phyloP scores from a whole-genome alignment of 2,329 filamentous ascomycete species.

The Ilyonectria mors-panacis region DNA sequence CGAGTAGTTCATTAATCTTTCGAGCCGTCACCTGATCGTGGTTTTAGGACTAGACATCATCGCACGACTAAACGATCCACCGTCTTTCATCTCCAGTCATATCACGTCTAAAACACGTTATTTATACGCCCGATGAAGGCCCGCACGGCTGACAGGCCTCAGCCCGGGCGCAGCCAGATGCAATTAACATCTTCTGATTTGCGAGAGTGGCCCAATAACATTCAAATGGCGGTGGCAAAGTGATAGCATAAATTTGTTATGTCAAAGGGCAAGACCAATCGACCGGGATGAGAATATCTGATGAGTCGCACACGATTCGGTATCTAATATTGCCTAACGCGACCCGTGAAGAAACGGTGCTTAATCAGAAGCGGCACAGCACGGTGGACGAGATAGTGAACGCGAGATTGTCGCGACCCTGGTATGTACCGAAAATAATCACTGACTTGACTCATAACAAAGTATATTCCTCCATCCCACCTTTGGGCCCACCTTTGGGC shows the following conservation, averaged over 20 bases:
- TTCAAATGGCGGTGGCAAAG: conserved; percentile 23
- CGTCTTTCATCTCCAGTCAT: conserved; percentile 20
- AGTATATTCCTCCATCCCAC: no score
- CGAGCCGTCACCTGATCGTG: conserved; percentile 24
- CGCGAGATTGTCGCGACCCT: no score
- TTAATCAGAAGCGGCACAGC: no score
- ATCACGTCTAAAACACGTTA: conserved; percentile 32
- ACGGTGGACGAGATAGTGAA: no score
- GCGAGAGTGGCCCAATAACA: conserved; percentile 32
- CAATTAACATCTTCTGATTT: conserved; percentile 44
- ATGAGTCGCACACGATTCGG: no score
- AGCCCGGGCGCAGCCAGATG: conserved; percentile 29
- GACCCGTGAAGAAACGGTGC: no score
- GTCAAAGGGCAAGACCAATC: background rate
- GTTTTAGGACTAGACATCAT: background rate
- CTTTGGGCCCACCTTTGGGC: no score
- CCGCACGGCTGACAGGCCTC: conserved; percentile 17
- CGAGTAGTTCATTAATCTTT: background rate
- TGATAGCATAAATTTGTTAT: conserved; percentile 7
- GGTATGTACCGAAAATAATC: no score
- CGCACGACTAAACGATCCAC: background rate
- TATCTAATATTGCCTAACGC: no score
- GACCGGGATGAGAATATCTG: no score
- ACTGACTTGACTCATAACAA: no score
- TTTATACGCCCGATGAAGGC: conserved; percentile 14